Conservation (phyloP, 306 rosid genomes). For the Geum urbanum region DNA sequence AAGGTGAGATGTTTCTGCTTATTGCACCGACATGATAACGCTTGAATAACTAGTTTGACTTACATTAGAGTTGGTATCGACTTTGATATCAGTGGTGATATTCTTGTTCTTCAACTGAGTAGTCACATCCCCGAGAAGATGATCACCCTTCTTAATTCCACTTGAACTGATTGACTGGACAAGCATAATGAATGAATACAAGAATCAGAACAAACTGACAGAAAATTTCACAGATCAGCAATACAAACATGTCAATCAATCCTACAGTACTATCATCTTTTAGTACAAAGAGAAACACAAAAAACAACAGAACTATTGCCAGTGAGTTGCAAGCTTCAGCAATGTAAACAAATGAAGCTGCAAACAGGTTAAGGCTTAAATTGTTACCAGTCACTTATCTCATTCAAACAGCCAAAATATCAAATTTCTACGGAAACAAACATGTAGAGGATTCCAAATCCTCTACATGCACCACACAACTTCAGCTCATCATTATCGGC, state of each 20-base stretch:
- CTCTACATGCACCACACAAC: background rate
- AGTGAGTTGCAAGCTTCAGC: too few species aligned
- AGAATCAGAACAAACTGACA: conserved; percentile 7
- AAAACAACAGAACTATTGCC: too few species aligned
- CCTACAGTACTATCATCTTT: too few species aligned
- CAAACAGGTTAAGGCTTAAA: too few species aligned
- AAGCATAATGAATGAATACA: conserved; percentile 14
- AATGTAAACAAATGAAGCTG: too few species aligned
- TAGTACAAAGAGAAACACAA: too few species aligned
- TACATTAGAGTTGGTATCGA: conserved; percentile 82
- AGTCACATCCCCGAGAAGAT: conserved; percentile 67
- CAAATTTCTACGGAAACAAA: too few species aligned
- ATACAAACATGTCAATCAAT: too few species aligned
- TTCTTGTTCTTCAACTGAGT: conserved; percentile 87
- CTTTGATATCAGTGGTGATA: conserved; percentile 85
- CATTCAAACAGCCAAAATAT: too few species aligned
- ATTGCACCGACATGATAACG: background rate
- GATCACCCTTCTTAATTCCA: conserved; percentile 74
- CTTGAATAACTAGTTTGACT: conserved; percentile 23
- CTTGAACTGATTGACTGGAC: conserved; percentile 72
- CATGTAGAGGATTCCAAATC: too few species aligned
- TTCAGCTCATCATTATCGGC: background rate
- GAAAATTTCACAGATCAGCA: background rate
- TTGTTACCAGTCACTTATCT: too few species aligned
- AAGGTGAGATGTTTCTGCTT: background rate